Evolutionary conservation across 345 rosid species (phyloP).

Genomic region (Mallotus nudiflorus): DNA sequence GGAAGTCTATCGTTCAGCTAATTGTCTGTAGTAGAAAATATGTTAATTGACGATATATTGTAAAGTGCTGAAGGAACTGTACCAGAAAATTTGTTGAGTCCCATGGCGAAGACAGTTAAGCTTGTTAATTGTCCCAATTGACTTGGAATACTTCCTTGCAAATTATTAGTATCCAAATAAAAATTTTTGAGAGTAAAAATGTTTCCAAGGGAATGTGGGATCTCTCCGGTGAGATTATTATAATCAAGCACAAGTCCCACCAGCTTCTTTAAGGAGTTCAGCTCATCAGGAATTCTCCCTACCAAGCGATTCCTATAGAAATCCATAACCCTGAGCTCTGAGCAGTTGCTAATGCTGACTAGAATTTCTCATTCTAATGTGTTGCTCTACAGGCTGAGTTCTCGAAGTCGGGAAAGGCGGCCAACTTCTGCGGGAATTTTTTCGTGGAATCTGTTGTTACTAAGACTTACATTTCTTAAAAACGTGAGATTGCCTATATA

Average conservation of each 20-base stretch:
- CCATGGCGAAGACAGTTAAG: neutral
- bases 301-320: neutral
- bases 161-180: neutral
- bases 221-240: neutral
- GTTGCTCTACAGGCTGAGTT: neutral
- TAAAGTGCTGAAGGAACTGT: neutral
- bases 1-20: neutral
- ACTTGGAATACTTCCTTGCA: neutral
- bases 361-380: neutral
- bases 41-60: neutral
- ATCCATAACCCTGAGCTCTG: neutral
- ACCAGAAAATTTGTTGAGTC: neutral
- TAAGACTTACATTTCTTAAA: neutral
- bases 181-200: neutral
- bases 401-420: neutral
- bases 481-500: neutral
- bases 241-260: neutral
- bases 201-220: neutral
- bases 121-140: constrained; percentile 1
- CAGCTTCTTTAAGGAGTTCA: neutral
- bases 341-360: neutral
- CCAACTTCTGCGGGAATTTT: too few species aligned
- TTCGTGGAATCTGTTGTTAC: neutral
- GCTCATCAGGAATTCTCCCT: neutral
- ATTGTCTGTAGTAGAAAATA: neutral